These are phyloP conservation scores for Mayamaea pseudoterrestris DNA, from an alignment of 108 stramenopile genomes.

Conservation along the genomic window DNA sequence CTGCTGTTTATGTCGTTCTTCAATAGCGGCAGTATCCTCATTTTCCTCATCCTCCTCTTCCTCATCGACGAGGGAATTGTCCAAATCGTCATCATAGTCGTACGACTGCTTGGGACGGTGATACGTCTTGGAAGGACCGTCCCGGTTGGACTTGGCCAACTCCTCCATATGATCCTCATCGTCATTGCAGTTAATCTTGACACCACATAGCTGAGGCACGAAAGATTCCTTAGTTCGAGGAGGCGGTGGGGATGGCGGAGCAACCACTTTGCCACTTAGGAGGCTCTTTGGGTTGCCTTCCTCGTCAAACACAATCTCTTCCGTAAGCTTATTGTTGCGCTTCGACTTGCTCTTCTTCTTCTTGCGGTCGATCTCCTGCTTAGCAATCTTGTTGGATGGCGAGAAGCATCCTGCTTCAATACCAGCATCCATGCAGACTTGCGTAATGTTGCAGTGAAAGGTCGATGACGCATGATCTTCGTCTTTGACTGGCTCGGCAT, in stretches of 20 bases:
- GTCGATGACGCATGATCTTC: no score
- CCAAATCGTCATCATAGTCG: conserved; percentile 2
- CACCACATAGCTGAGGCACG: conserved; percentile 5
- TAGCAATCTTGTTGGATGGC: background rate
- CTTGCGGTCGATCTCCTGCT: background rate
- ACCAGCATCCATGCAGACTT: conserved; percentile 1
- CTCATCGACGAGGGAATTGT: conserved; percentile 3
- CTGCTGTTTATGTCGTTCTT: background rate
- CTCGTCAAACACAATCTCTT: conserved; percentile 6
- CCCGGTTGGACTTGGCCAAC: background rate
- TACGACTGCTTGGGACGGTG: background rate
- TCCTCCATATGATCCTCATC: background rate
- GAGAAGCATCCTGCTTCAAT: conserved; percentile 4
- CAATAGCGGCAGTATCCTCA: background rate
- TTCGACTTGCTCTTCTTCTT: no score
- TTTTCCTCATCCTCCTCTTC: background rate
- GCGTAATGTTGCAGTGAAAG: conserved; percentile 4
- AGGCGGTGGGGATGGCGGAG: conserved; percentile 5
- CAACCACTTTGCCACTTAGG: background rate
- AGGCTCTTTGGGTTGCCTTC: conserved; percentile 1
- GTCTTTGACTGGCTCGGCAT: no score
- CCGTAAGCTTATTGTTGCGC: no score
- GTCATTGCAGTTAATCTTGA: conserved; percentile 3
- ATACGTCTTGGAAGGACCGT: background rate
- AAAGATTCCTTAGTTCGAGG: conserved; percentile 3